Percentiles rank a stretch among this genome's conserved stretches.
phyloP scores from a whole-genome alignment of 2,329 filamentous ascomycete genomes.

The Monosporascus sp. region DNA sequence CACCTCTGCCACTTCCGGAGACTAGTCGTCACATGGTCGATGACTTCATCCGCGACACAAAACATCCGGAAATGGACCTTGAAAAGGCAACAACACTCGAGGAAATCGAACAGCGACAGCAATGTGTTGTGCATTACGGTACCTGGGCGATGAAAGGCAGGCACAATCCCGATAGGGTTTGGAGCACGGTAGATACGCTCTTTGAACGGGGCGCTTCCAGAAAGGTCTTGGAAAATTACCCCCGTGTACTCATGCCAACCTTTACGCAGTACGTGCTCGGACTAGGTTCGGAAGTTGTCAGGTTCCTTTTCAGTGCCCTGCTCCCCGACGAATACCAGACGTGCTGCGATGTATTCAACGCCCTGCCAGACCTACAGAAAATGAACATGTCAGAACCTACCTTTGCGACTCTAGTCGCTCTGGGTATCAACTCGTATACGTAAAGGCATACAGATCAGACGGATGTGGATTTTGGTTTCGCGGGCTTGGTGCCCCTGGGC shows the following conservation, averaged over 20 bases:
- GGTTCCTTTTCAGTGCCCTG: conserved; percentile 3
- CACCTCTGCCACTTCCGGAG: conserved; percentile 2
- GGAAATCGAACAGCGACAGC: conserved; percentile 2
- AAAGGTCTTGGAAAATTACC: background rate
- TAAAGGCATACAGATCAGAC: conserved; percentile 6
- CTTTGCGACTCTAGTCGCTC: conserved; percentile 2
- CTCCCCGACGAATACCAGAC: conserved; percentile 2
- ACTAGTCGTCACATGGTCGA: conserved; percentile 4
- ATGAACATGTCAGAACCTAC: conserved; percentile 4
- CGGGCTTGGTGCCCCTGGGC: conserved; percentile 6
- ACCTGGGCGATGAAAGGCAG: conserved; percentile 5
- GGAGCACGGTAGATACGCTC: background rate
- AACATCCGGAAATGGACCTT: conserved; percentile 3
- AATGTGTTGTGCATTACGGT: conserved; percentile 4
- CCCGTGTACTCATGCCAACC: background rate
- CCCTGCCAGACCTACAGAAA: background rate
- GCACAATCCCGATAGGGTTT: background rate
- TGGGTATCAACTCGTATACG: conserved; percentile 4
- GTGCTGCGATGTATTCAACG: conserved; percentile 2
- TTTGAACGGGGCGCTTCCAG: background rate
- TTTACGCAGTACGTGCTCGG: conserved; percentile 2
- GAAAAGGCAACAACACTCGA: conserved; percentile 3
- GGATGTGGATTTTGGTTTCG: conserved; percentile 7
- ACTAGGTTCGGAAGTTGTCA: conserved; percentile 4
- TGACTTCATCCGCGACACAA: conserved; percentile 4